Evolutionary conservation across 2,329 filamentous ascomycete species (phyloP).

Genomic region (Phialophora chinensis): DNA sequence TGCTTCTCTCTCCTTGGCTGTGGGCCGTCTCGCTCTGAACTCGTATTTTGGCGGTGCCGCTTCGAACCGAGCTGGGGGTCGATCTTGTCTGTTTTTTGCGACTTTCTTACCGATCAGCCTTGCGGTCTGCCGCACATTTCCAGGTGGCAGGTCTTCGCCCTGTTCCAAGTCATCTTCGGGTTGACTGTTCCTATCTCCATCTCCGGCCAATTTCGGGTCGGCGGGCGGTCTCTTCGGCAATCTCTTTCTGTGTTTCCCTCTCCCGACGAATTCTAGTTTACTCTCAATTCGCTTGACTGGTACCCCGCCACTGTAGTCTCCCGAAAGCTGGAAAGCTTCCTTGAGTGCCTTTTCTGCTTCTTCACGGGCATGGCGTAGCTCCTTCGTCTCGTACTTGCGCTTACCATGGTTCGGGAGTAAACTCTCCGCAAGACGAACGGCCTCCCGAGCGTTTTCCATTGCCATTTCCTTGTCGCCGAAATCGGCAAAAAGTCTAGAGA

Average conservation of each 20-base stretch:
- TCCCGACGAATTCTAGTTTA: conserved; percentile 13
- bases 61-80: conserved; percentile 9
- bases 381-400: conserved; percentile 40
- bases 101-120: conserved; percentile 3
- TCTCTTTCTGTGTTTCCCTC: conserved; percentile 6
- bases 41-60: conserved; percentile 24
- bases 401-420: conserved; percentile 32
- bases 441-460: conserved; percentile 76
- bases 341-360: conserved; percentile 39
- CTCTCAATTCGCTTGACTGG: conserved; percentile 28
- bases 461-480: conserved; percentile 76
- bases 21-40: conserved; percentile 36
- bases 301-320: conserved; percentile 7
- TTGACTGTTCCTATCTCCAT: conserved; percentile 36
- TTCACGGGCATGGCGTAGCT: conserved; percentile 36
- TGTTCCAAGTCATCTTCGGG: conserved; percentile 41
- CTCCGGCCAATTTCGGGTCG: conserved; percentile 23
- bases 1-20: conserved; percentile 44
- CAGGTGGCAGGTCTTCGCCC: conserved; percentile 32
- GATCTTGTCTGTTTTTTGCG: conserved; percentile 16
- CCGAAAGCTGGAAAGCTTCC: conserved; percentile 34
- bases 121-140: background rate
- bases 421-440: conserved; percentile 65
- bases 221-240: background rate
- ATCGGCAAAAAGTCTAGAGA: conserved; percentile 84